Conservation (phyloP, 1,284 basidiomycete species). For the Microbotryum saponariae region DNA sequence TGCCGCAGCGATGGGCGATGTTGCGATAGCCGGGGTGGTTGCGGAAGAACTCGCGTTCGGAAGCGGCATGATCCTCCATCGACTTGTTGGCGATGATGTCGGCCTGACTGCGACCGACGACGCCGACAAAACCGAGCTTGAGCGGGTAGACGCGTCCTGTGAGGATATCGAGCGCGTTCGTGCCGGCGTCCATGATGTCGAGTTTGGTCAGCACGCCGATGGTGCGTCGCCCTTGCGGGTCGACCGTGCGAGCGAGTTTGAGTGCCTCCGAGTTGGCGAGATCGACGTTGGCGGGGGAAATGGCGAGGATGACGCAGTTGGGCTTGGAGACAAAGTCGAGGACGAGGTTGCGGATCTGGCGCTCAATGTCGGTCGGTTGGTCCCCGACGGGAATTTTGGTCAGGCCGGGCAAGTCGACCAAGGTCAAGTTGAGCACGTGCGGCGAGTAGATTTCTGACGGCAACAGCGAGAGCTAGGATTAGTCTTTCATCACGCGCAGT, state of each 20-base stretch:
- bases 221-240: conserved; percentile 89
- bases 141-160: conserved; percentile 94
- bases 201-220: conserved; percentile 95
- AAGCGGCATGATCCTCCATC: conserved; percentile 73
- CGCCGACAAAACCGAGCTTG: conserved; percentile 95
- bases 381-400: conserved; percentile 89
- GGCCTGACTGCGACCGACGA: conserved; percentile 94
- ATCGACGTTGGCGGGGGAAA: conserved; percentile 95
- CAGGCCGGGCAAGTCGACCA: conserved; percentile 91
- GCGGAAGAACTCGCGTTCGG: conserved; percentile 87
- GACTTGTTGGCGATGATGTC: conserved; percentile 88
- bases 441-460: conserved; percentile 76
- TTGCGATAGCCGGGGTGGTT: conserved; percentile 87
- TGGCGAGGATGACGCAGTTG: conserved; percentile 92
- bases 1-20: conserved; percentile 94
- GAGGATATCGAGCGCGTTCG: conserved; percentile 91
- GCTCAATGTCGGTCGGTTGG: conserved; percentile 79
- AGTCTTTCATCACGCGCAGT: not conserved
- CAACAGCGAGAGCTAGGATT: not conserved
- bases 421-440: conserved; percentile 85
- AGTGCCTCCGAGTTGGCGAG: conserved; percentile 96
- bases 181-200: conserved; percentile 97
- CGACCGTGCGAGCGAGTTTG: conserved; percentile 88
- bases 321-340: conserved; percentile 93
- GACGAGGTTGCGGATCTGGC: conserved; percentile 89